Percentiles rank a stretch among this genome's conserved stretches.
These are phyloP conservation scores for Phytophthora capsici DNA, from an alignment of 352 stramenopile genomes.

Conservation along the genomic window DNA sequence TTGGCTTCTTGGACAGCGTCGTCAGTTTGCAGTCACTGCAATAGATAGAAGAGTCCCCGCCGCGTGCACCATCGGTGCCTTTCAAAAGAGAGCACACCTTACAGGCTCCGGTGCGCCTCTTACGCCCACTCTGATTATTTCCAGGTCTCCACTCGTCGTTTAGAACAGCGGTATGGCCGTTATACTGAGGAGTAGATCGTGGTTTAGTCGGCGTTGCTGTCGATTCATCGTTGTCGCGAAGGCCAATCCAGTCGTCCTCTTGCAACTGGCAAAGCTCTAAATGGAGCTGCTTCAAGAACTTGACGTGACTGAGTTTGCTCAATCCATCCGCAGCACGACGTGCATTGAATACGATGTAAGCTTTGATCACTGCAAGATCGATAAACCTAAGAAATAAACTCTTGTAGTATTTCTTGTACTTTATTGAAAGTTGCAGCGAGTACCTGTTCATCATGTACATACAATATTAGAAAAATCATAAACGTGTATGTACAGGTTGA, in stretches of 20 bases:
- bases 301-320: background rate
- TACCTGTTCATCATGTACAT: too few species aligned
- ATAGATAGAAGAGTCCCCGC: background rate
- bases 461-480: too few species aligned
- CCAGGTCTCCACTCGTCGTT: background rate
- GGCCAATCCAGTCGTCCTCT: background rate
- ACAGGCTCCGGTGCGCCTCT: background rate
- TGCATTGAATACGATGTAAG: background rate
- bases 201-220: background rate
- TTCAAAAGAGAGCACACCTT: conserved; percentile 1
- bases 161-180: too few species aligned
- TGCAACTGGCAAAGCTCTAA: background rate
- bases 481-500: too few species aligned
- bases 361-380: background rate
- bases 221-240: background rate
- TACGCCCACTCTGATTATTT: background rate
- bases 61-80: background rate
- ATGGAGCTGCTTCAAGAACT: conserved; percentile 1
- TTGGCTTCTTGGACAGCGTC: conserved; percentile 1
- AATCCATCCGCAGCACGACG: background rate
- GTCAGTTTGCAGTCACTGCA: conserved; percentile 4
- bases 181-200: too few species aligned
- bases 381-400: background rate
- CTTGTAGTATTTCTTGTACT: conserved; percentile 4
- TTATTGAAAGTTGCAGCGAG: background rate